Percentiles rank a stretch among this genome's conserved stretches.
Conservation (phyloP, 495 filamentous ascomycete genomes). For the Tuber brumale region DNA sequence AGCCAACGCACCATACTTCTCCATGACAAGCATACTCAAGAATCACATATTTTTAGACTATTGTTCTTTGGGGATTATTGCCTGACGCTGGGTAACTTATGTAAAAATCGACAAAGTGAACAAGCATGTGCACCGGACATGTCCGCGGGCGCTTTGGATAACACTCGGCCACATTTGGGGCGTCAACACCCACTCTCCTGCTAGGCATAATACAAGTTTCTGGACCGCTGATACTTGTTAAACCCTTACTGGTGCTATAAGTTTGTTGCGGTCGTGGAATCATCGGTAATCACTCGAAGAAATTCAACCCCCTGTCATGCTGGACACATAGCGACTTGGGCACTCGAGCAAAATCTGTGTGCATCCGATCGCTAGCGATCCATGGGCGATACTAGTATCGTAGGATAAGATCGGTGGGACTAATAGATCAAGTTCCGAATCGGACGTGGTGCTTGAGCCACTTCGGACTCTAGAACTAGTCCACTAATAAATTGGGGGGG, state of each 20-base stretch:
- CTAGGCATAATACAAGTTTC: not conserved
- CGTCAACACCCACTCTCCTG: not conserved
- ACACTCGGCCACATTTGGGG: not conserved
- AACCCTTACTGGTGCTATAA: constrained; percentile 1
- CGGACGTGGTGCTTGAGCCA: not conserved
- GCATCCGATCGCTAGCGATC: not conserved
- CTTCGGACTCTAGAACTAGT: not conserved
- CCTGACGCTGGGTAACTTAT: not conserved
- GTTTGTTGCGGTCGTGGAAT: not conserved
- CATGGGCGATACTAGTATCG: not conserved
- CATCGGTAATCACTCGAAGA: not conserved
- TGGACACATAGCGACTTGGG: not conserved
- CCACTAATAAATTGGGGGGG: not conserved
- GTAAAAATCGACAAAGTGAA: not conserved
- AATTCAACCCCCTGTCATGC: not conserved
- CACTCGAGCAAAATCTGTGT: not conserved
- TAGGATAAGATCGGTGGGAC: not conserved
- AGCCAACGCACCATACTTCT: not conserved
- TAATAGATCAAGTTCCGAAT: not conserved
- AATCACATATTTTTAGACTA: constrained; percentile 1
- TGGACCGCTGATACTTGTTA: not conserved
- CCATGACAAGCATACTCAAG: not conserved
- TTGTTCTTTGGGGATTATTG: not conserved
- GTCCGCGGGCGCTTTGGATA: not conserved
- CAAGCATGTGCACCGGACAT: not conserved